These are phyloP conservation scores for Wickerhamiella allomyrinae DNA, from an alignment of 805 yeast species.

Conservation along the genomic window DNA sequence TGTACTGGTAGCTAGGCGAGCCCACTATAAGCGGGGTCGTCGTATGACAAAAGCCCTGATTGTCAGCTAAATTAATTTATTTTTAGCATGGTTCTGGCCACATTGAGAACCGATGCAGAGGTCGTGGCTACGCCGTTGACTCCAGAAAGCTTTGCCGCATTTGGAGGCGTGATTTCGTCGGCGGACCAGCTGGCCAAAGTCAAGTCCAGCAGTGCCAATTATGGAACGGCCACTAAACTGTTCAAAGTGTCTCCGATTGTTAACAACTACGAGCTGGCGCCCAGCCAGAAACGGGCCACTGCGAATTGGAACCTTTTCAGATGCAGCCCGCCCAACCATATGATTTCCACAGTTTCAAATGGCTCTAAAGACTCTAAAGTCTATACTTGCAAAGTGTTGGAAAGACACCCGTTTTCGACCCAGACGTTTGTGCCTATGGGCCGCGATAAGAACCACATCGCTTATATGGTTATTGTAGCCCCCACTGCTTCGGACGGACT, in stretches of 20 bases:
- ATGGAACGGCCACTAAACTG: conserved; percentile 83
- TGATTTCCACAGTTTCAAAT: conserved; percentile 25
- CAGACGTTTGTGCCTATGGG: conserved; percentile 94
- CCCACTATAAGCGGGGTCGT: too few species aligned
- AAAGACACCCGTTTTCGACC: conserved; percentile 77
- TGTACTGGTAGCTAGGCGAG: too few species aligned
- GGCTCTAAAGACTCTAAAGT: conserved; percentile 11
- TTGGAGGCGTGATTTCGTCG: conserved; percentile 69
- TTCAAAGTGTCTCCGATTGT: conserved; percentile 55
- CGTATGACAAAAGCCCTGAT: too few species aligned
- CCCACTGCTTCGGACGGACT: conserved; percentile 25
- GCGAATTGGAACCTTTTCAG: conserved; percentile 77
- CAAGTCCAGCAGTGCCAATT: conserved; percentile 50
- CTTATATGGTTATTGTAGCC: conserved; percentile 76
- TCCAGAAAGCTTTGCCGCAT: conserved; percentile 49
- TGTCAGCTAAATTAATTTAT: not conserved
- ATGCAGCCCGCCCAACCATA: conserved; percentile 60
- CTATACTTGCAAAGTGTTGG: conserved; percentile 56
- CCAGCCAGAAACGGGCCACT: conserved; percentile 34
- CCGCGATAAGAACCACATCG: conserved; percentile 30
- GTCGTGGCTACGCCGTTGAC: conserved; percentile 44
- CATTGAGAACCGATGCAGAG: conserved; percentile 6
- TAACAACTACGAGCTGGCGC: conserved; percentile 36
- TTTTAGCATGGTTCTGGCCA: conserved; percentile 13
- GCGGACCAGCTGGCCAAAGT: conserved; percentile 47